Conservation (phyloP, 805 yeast genomes). For the Teunomyces cretensis region DNA sequence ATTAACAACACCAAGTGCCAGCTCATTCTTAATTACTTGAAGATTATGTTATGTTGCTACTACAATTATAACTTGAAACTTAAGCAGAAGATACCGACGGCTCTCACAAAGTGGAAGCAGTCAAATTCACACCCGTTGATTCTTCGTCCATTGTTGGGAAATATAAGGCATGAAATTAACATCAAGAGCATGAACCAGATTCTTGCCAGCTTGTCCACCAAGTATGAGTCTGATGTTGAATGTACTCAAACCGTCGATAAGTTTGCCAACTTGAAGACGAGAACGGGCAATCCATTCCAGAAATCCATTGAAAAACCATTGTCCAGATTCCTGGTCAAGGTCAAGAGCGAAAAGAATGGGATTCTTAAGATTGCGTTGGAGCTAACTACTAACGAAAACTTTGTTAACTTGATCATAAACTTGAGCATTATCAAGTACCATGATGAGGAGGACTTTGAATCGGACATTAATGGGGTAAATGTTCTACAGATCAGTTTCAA, state of each 20-base stretch:
- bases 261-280: constrained; percentile 24
- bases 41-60: constrained; percentile 60
- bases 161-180: constrained; percentile 52
- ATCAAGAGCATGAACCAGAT: constrained; percentile 28
- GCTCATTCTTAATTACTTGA: constrained; percentile 50
- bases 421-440: constrained; percentile 34
- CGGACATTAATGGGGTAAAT: constrained; percentile 32
- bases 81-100: constrained; percentile 48
- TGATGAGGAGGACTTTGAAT: constrained; percentile 20
- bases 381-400: constrained; percentile 40
- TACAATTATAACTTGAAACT: constrained; percentile 47
- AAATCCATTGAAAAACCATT: constrained; percentile 41
- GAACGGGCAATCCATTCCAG: constrained; percentile 31
- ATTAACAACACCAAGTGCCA: constrained; percentile 48
- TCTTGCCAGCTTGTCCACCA: constrained; percentile 20
- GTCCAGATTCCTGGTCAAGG: constrained; percentile 26
- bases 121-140: constrained; percentile 45
- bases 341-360: constrained; percentile 16
- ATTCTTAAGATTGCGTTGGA: constrained; percentile 27
- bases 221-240: constrained; percentile 13
- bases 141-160: constrained; percentile 58
- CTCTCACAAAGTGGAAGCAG: constrained; percentile 45
- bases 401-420: constrained; percentile 38
- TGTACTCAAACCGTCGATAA: constrained; percentile 14
- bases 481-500: constrained; percentile 49